These are phyloP conservation scores for Coniochaeta hoffmannii DNA, from an alignment of 2,329 filamentous ascomycete species.

Conservation along the genomic window DNA sequence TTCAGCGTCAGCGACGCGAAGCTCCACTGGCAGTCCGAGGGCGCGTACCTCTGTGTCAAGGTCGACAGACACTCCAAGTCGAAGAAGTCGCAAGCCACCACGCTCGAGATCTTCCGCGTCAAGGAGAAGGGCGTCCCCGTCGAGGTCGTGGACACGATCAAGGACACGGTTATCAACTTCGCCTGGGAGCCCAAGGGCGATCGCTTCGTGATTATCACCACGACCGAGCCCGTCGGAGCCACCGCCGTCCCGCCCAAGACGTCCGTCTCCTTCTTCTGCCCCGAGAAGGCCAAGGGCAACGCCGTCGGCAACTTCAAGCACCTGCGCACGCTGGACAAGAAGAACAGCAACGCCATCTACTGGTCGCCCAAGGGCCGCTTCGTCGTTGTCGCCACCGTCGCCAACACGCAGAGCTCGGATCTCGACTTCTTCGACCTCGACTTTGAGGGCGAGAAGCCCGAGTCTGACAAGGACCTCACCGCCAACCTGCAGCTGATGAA, in stretches of 20 bases:
- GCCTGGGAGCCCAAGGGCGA: conserved; percentile 98
- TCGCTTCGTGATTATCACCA: conserved; percentile 94
- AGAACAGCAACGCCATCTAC: conserved; percentile 99
- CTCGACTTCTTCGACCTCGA: conserved; percentile 97
- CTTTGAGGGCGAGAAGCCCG: conserved; percentile 93
- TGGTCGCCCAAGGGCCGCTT: conserved; percentile 96
- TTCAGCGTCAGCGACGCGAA: conserved; percentile 98
- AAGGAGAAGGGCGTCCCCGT: conserved; percentile 97
- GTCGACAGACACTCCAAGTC: conserved; percentile 98
- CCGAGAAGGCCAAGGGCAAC: conserved; percentile 82
- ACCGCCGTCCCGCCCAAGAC: conserved; percentile 90
- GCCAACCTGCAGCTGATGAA: conserved; percentile 95
- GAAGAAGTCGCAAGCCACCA: conserved; percentile 95
- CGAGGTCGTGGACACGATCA: conserved; percentile 94
- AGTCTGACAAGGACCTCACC: conserved; percentile 86
- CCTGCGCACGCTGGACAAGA: conserved; percentile 92
- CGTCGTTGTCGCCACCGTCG: conserved; percentile 86
- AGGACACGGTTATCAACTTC: conserved; percentile 99
- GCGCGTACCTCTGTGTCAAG: conserved; percentile 92
- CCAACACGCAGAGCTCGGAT: conserved; percentile 88
- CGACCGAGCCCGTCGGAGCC: conserved; percentile 70
- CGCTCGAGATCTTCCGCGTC: conserved; percentile 96
- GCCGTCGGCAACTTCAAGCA: conserved; percentile 91
- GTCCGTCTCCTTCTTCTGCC: conserved; percentile 90
- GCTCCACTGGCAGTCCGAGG: conserved; percentile 97